A percentile compares a stretch with the other conserved stretches of the same genome.
Conservation (phyloP, 2,329 filamentous ascomycete genomes). For the Botrytis squamosa region DNA sequence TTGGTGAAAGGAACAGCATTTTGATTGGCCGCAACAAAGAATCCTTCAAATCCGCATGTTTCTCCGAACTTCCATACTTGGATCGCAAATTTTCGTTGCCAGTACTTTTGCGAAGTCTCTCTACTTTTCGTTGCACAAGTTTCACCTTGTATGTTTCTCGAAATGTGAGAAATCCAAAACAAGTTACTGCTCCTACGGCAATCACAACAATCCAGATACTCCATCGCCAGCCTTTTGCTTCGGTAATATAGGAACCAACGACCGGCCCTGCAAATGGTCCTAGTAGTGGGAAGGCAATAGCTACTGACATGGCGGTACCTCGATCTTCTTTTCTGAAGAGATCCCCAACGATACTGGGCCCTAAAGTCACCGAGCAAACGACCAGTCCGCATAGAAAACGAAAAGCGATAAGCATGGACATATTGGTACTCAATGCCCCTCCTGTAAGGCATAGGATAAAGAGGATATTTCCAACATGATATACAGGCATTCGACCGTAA, state of each 20-base stretch:
- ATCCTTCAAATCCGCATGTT: not conserved
- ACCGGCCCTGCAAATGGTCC: slow-evolving; percentile 38
- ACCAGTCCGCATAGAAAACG: slow-evolving; percentile 9
- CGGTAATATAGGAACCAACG: slow-evolving; percentile 38
- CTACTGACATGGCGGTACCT: slow-evolving; percentile 14
- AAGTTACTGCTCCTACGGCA: slow-evolving; percentile 4
- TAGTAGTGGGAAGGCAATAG: slow-evolving; percentile 27
- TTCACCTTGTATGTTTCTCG: slow-evolving; percentile 14
- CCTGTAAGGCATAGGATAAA: not conserved
- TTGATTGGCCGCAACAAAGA: slow-evolving; percentile 37
- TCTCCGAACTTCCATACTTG: not conserved
- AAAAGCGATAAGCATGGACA: slow-evolving; percentile 7
- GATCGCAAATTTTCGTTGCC: slow-evolving; percentile 8
- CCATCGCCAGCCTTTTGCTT: slow-evolving; percentile 41
- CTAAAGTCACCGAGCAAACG: not conserved
- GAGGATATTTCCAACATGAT: not conserved
- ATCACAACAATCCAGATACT: slow-evolving; percentile 41
- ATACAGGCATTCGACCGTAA: slow-evolving; percentile 8
- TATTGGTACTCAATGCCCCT: not conserved
- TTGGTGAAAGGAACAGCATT: slow-evolving; percentile 39
- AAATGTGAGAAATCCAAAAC: slow-evolving; percentile 4
- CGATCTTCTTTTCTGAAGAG: slow-evolving; percentile 17
- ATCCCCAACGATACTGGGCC: slow-evolving; percentile 1
- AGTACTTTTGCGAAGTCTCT: slow-evolving; percentile 7
- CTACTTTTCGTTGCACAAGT: not conserved